Evolutionary conservation across 441 rosid species (phyloP).

Genomic region (Arabidopsis hybrid): DNA sequence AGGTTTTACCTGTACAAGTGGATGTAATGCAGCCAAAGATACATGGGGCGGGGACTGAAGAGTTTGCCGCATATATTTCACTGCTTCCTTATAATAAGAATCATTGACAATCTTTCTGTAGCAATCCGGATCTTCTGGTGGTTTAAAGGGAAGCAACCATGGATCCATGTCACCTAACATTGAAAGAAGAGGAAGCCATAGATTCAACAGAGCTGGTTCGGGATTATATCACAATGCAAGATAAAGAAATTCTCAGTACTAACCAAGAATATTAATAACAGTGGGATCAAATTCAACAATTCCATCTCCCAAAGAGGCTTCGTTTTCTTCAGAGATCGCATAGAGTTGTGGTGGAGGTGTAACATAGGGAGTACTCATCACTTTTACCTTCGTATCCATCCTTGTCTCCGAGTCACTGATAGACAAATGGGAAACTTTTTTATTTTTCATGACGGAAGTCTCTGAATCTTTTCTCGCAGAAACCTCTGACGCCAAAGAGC

Average conservation of each 20-base stretch:
- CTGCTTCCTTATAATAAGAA: slow-evolving; percentile 60
- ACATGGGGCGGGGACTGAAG: slow-evolving; percentile 50
- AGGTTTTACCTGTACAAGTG: slow-evolving; percentile 70
- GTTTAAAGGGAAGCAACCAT: slow-evolving; percentile 76
- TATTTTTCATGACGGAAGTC: slow-evolving; percentile 68
- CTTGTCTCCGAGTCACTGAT: slow-evolving; percentile 30
- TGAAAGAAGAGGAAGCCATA: neutral
- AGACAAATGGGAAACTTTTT: slow-evolving; percentile 37
- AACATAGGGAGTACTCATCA: slow-evolving; percentile 35
- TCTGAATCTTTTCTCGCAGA: slow-evolving; percentile 53
- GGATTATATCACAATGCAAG: neutral
- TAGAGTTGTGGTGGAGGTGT: slow-evolving; percentile 47
- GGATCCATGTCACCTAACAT: slow-evolving; percentile 62
- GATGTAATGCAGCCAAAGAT: slow-evolving; percentile 65
- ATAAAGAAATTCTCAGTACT: slow-evolving; percentile 43
- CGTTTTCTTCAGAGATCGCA: slow-evolving; percentile 59
- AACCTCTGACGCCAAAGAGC: slow-evolving; percentile 47
- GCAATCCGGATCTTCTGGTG: slow-evolving; percentile 56
- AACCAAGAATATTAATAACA: slow-evolving; percentile 59
- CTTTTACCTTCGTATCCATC: slow-evolving; percentile 42
- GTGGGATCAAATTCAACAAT: slow-evolving; percentile 47
- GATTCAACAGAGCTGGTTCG: slow-evolving; percentile 6
- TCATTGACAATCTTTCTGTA: slow-evolving; percentile 49
- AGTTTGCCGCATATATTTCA: slow-evolving; percentile 64
- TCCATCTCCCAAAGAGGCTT: slow-evolving; percentile 45